These are phyloP conservation scores for Exserohilum rostratum DNA, from an alignment of 2,329 filamentous ascomycete genomes.

Conservation along the genomic window DNA sequence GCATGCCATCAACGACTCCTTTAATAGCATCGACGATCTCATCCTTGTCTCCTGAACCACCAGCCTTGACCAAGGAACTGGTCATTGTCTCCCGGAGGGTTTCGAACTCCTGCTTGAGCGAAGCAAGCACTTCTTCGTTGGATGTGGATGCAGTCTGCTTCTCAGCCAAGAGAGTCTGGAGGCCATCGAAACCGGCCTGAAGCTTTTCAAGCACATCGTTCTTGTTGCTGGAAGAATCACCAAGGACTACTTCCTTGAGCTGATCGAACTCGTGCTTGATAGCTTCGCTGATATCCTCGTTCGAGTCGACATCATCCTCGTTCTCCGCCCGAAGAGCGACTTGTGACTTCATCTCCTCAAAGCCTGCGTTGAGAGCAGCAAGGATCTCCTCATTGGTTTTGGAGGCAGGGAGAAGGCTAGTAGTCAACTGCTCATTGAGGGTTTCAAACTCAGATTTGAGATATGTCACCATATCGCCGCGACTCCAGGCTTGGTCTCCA, in stretches of 20 bases:
- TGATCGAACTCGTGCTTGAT: conserved; percentile 84
- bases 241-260: conserved; percentile 76
- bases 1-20: conserved; percentile 53
- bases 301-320: conserved; percentile 46
- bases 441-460: conserved; percentile 65
- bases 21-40: conserved; percentile 74
- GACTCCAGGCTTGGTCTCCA: conserved; percentile 49
- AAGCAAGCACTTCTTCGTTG: conserved; percentile 54
- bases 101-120: conserved; percentile 66
- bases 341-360: conserved; percentile 51
- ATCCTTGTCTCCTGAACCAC: conserved; percentile 59
- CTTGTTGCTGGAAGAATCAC: conserved; percentile 61
- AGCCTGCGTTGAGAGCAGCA: conserved; percentile 47
- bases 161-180: conserved; percentile 53
- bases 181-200: conserved; percentile 57
- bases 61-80: conserved; percentile 57
- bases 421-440: conserved; percentile 64
- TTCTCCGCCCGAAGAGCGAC: conserved; percentile 46
- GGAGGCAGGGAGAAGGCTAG: conserved; percentile 46
- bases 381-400: conserved; percentile 49
- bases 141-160: conserved; percentile 31
- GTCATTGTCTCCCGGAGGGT: conserved; percentile 64
- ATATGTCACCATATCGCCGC: conserved; percentile 56
- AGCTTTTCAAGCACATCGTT: conserved; percentile 68
- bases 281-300: conserved; percentile 65